Conservation (phyloP, 1,284 basidiomycete genomes). For the Irpex sp. region DNA sequence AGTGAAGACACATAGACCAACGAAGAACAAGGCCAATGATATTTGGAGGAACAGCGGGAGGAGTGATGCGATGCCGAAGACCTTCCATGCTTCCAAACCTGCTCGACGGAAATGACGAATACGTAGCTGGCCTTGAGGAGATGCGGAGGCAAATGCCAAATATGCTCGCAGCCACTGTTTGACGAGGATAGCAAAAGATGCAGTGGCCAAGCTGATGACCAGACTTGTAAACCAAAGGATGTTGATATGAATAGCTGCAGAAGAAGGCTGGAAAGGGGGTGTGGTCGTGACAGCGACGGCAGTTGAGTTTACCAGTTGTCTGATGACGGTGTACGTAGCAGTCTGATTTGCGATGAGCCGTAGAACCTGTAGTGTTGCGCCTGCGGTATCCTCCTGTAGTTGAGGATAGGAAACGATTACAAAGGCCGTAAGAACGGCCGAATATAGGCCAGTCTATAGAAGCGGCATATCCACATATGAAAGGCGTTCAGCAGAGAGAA, state of each 20-base stretch:
- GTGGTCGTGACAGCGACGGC: neutral
- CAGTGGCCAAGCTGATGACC: constrained; percentile 19
- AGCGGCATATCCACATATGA: no score
- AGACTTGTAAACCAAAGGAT: constrained; percentile 21
- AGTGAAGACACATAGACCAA: constrained; percentile 20
- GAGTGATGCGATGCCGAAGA: constrained; percentile 16
- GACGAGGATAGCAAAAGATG: constrained; percentile 21
- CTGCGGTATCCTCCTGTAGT: neutral
- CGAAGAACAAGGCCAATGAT: constrained; percentile 21
- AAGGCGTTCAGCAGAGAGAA: no score
- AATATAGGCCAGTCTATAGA: constrained; percentile 23
- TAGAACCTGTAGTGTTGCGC: no score
- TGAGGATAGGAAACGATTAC: constrained; percentile 13
- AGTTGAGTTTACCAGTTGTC: no score
- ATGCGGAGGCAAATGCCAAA: neutral
- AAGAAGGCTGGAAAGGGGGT: neutral
- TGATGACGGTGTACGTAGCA: no score
- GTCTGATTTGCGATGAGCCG: no score
- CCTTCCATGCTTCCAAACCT: constrained; percentile 13
- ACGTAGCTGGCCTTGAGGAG: constrained; percentile 5
- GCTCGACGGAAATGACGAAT: constrained; percentile 13
- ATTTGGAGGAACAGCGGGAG: constrained; percentile 23
- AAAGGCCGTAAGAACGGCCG: constrained; percentile 23
- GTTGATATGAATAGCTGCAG: constrained; percentile 6
- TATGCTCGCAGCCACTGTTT: constrained; percentile 23